Evolutionary conservation across 495 filamentous ascomycete genomes (phyloP).

Genomic region (Xylaria nigripes): DNA sequence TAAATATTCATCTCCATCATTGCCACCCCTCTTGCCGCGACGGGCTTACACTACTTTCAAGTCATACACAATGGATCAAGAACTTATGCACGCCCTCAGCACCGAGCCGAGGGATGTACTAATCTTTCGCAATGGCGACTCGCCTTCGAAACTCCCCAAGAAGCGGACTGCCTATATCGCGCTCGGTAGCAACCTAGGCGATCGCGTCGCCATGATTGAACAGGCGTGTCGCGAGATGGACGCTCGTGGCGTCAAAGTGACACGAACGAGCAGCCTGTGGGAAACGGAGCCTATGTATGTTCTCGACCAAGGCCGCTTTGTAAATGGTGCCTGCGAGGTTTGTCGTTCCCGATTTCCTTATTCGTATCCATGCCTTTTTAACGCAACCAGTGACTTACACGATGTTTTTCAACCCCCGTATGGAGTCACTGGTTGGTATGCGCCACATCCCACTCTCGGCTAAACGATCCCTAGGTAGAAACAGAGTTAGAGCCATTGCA

Average conservation of each 20-base stretch:
- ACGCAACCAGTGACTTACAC: too few relatives aligned
- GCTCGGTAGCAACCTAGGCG: conserved; percentile 87
- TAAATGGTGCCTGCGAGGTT: conserved; percentile 94
- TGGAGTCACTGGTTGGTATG: not conserved
- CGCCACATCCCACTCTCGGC: too few relatives aligned
- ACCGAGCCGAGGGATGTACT: conserved; percentile 2
- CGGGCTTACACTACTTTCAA: conserved; percentile 7
- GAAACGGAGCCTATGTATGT: conserved; percentile 97
- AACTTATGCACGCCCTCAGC: conserved; percentile 5
- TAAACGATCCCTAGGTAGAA: conserved; percentile 52
- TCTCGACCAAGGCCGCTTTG: conserved; percentile 73
- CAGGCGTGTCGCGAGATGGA: conserved; percentile 71
- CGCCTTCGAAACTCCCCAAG: conserved; percentile 2
- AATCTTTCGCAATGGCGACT: conserved; percentile 3
- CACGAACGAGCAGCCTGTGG: conserved; percentile 79
- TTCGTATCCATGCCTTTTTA: not conserved
- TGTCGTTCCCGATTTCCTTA: conserved; percentile 16
- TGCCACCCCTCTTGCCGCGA: not conserved
- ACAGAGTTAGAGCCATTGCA: conserved; percentile 66
- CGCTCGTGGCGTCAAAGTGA: conserved; percentile 58
- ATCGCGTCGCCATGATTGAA: conserved; percentile 76
- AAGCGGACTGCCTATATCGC: conserved; percentile 63
- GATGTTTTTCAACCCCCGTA: not conserved
- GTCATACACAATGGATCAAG: conserved; percentile 11
- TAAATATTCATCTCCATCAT: not conserved